phyloP scores from a whole-genome alignment of 2,329 filamentous ascomycete genomes.

The Blastomyces parvus region DNA sequence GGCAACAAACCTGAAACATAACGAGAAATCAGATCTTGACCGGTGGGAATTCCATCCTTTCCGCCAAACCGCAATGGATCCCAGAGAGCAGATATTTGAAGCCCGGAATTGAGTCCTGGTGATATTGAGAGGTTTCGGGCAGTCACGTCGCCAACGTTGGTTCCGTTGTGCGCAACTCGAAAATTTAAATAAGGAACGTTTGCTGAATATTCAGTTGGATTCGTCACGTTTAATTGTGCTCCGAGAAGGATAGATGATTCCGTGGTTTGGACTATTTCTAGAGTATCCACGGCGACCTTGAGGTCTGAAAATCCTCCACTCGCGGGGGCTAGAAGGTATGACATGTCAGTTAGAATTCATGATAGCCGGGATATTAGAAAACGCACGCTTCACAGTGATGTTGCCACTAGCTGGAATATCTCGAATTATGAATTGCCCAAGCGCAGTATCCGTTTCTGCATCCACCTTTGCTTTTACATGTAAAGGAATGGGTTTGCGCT shows the following conservation, averaged over 20 bases:
- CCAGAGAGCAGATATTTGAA: slow-evolving; percentile 63
- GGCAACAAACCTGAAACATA: slow-evolving; percentile 62
- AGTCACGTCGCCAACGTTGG: slow-evolving; percentile 64
- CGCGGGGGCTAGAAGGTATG: slow-evolving; percentile 45
- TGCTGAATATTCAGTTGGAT: slow-evolving; percentile 80
- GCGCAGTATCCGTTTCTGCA: slow-evolving; percentile 67
- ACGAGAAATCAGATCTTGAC: slow-evolving; percentile 66
- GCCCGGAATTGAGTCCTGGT: slow-evolving; percentile 61
- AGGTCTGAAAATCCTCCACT: slow-evolving; percentile 44
- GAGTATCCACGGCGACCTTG: slow-evolving; percentile 57
- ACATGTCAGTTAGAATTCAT: neutral
- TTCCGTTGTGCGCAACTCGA: slow-evolving; percentile 63
- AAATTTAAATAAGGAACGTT: slow-evolving; percentile 71
- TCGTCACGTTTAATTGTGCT: slow-evolving; percentile 71
- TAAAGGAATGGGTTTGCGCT: slow-evolving; percentile 58
- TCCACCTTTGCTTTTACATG: slow-evolving; percentile 72
- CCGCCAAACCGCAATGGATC: slow-evolving; percentile 58
- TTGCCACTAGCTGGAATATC: slow-evolving; percentile 74
- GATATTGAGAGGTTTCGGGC: slow-evolving; percentile 54
- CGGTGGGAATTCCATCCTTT: slow-evolving; percentile 50
- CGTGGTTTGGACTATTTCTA: slow-evolving; percentile 65
- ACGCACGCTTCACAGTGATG: slow-evolving; percentile 91
- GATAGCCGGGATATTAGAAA: slow-evolving; percentile 9
- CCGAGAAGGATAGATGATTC: slow-evolving; percentile 60
- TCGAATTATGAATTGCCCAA: slow-evolving; percentile 72